Conservation (phyloP, 2,329 filamentous ascomycete genomes). For the Massarina eburnea region DNA sequence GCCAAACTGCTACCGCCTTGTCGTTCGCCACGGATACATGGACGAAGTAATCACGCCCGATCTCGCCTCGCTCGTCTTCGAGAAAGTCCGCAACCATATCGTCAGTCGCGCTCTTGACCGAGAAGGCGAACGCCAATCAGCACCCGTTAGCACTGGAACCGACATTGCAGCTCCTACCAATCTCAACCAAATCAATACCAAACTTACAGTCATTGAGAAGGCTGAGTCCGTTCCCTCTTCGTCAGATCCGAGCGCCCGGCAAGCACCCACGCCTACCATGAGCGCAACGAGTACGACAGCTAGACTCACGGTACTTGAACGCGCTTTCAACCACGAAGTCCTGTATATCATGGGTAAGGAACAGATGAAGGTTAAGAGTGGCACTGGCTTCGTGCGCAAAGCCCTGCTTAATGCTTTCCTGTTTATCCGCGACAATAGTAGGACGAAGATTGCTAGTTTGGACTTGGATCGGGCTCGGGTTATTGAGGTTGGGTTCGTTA, state of each 20-base stretch:
- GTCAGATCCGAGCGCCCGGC: slow-evolving; percentile 7
- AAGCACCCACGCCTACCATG: slow-evolving; percentile 12
- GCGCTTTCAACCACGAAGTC: slow-evolving; percentile 50
- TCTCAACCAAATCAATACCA: slow-evolving; percentile 11
- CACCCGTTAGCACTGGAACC: slow-evolving; percentile 7
- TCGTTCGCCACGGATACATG: slow-evolving; percentile 71
- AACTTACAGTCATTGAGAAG: slow-evolving; percentile 10
- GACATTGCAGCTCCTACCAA: slow-evolving; percentile 4
- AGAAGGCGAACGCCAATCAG: slow-evolving; percentile 22
- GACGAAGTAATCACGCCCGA: slow-evolving; percentile 70
- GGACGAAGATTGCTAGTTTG: slow-evolving; percentile 67
- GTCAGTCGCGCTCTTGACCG: slow-evolving; percentile 30
- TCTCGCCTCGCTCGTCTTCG: slow-evolving; percentile 57
- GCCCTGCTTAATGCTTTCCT: slow-evolving; percentile 59
- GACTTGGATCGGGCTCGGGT: slow-evolving; percentile 61
- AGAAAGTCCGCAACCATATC: slow-evolving; percentile 55
- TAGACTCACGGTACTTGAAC: slow-evolving; percentile 41
- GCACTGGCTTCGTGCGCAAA: slow-evolving; percentile 48
- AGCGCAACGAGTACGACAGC: slow-evolving; percentile 24
- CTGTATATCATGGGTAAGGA: slow-evolving; percentile 60
- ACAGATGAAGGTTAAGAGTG: slow-evolving; percentile 42
- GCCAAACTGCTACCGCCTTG: slow-evolving; percentile 67
- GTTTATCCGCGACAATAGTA: slow-evolving; percentile 66
- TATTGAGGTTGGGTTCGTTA: slow-evolving; percentile 70
- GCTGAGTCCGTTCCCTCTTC: slow-evolving; percentile 5